Conservation (phyloP, 306 rosid genomes). For the Sophora flavescens region DNA sequence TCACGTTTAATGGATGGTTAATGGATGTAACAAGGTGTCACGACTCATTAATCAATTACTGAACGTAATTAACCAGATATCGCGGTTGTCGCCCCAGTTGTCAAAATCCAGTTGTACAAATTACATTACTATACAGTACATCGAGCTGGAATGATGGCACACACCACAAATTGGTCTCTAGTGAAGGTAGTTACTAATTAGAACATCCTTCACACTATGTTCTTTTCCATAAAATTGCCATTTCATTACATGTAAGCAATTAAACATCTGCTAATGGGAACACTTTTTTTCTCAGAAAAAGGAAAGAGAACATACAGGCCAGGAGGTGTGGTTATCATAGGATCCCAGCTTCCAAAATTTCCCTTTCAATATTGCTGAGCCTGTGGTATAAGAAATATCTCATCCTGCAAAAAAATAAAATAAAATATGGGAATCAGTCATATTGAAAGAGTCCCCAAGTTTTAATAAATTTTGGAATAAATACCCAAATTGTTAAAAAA, state of each 20-base stretch:
- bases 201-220: background rate
- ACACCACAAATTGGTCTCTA: too few species aligned
- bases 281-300: conserved; percentile 7
- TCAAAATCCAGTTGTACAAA: too few species aligned
- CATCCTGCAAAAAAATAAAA: conserved; percentile 69
- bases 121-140: too few species aligned
- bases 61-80: too few species aligned
- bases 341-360: conserved; percentile 94
- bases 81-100: too few species aligned
- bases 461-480: background rate
- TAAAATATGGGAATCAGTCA: background rate
- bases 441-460: background rate
- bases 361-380: conserved; percentile 83
- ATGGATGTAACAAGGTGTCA: too few species aligned
- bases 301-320: conserved; percentile 74
- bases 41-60: too few species aligned
- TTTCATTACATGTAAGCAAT: conserved; percentile 21
- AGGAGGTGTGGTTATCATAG: conserved; percentile 97
- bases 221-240: background rate
- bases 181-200: background rate
- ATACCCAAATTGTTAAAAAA: background rate
- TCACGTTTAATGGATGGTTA: too few species aligned
- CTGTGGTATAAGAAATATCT: conserved; percentile 90
- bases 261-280: conserved; percentile 15
- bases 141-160: too few species aligned